Evolutionary conservation across 2,329 filamentous ascomycete genomes (phyloP), one percentile per base, ranked within the genome.

Genomic region (Venturia pyrina): DNA sequence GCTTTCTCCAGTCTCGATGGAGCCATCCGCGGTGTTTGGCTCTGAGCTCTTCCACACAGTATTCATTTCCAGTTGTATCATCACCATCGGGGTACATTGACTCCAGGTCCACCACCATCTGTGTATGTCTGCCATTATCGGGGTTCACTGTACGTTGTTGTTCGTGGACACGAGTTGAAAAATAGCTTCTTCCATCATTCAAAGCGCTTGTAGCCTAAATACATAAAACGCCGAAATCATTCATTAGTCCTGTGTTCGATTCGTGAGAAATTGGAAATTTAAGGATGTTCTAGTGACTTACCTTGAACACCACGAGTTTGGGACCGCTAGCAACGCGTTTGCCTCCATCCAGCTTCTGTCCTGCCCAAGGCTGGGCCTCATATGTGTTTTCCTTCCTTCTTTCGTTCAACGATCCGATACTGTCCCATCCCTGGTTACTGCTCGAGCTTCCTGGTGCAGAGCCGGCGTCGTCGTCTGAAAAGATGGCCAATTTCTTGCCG

Each of bases 301-400:
- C 95, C 82, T 90, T 93, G 82, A 97, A 99, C 59, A 99, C 85
- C 73, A 88, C 82, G 87, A 99, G 89, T 82, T 97, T 98, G 65
- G 88, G 83, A 65, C 83, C 84, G 41, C 83, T 86, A 56, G 82
- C 85, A 79, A 91, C 90, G 80, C 91, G 95, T 71, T 91, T 93
- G 53, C 90, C 91, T 2, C 87, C 89, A 76, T 93, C 91, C 70
- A 99, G 78, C 50, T 90, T 97, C 80, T 98, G 92, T 34, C 95
- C 95, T 13, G 82, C 89, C 95, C 93, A 97, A 24, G 93, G 91
- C 74, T 89, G 93, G 13, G 93, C 86, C 74, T 93, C 91, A 70
- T 93, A 80, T 7, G 83, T 82, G 73, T 99, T 99, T 76, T 99
- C 95, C 82, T 98, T 99, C 81, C 91, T 96, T 62, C 95, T 85